A percentile compares a stretch with the other conserved stretches of the same genome.
Evolutionary conservation across 2,329 filamentous ascomycete genomes (phyloP).

Genomic region (Arachnomyces sp.): DNA sequence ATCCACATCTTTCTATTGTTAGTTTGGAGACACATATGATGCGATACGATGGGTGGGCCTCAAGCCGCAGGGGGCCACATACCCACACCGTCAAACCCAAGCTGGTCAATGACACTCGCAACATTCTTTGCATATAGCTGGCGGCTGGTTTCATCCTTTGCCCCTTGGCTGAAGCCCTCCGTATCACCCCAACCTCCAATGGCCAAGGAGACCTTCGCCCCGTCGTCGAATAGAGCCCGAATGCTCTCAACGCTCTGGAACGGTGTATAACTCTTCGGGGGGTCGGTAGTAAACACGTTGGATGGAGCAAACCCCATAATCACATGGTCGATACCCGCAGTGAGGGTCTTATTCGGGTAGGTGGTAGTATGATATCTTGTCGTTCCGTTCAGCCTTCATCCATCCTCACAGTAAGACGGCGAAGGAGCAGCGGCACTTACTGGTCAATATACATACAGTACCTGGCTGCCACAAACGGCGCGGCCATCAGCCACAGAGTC

Average conservation of each 20-base stretch:
- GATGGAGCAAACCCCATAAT: slow-evolving; percentile 49
- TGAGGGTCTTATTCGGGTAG: slow-evolving; percentile 27
- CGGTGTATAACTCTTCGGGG: slow-evolving; percentile 39
- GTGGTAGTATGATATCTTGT: slow-evolving; percentile 34
- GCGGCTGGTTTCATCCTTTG: slow-evolving; percentile 44
- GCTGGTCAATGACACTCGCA: slow-evolving; percentile 51
- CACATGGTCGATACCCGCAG: slow-evolving; percentile 45
- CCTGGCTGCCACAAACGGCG: slow-evolving; percentile 22
- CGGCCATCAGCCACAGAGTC: slow-evolving; percentile 23
- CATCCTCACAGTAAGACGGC: not conserved
- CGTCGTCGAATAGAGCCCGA: slow-evolving; percentile 44
- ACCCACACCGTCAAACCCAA: slow-evolving; percentile 58
- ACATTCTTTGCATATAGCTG: slow-evolving; percentile 57
- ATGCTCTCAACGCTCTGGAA: slow-evolving; percentile 47
- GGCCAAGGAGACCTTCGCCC: slow-evolving; percentile 59
- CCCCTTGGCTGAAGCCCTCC: slow-evolving; percentile 51
- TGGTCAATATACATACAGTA: slow-evolving; percentile 42
- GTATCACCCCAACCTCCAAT: slow-evolving; percentile 70
- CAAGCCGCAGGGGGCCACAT: slow-evolving; percentile 14
- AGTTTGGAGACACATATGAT: slow-evolving; percentile 9
- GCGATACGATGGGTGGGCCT: not conserved
- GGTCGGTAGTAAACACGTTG: slow-evolving; percentile 41
- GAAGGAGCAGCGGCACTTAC: slow-evolving; percentile 21
- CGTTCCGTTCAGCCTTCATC: slow-evolving; percentile 4
- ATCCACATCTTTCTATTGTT: slow-evolving; percentile 48